These are phyloP conservation scores for Kandelia obovata DNA, from an alignment of 345 rosid genomes.

Conservation along the genomic window DNA sequence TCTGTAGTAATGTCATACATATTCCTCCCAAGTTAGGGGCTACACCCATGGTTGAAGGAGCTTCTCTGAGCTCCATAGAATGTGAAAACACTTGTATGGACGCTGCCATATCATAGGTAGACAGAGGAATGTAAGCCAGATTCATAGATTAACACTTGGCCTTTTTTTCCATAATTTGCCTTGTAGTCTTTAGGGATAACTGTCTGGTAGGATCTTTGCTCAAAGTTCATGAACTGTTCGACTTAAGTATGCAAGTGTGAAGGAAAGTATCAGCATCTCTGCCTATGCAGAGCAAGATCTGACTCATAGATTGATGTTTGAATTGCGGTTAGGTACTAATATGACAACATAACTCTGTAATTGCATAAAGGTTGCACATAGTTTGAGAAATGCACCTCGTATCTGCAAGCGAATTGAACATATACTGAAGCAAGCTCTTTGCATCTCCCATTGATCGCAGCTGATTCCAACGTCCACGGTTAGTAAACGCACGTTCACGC, in stretches of 20 bases:
- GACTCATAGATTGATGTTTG: neutral
- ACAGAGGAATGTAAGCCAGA: neutral
- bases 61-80: neutral
- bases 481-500: constrained; percentile 81
- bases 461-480: constrained; percentile 98
- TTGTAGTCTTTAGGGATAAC: too few relatives aligned
- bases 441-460: constrained; percentile 98
- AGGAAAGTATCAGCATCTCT: neutral
- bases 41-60: too few relatives aligned
- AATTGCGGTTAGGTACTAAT: neutral
- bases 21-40: too few relatives aligned
- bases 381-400: constrained; percentile 51
- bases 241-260: too few relatives aligned
- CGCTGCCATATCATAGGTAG: neutral
- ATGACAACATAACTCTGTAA: neutral
- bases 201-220: too few relatives aligned
- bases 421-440: constrained; percentile 87
- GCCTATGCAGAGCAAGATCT: neutral
- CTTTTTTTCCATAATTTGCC: too few relatives aligned
- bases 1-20: too few relatives aligned
- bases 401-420: constrained; percentile 86
- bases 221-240: too few relatives aligned
- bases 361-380: neutral
- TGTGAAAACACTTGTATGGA: neutral
- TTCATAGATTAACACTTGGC: too few relatives aligned